phyloP scores from a whole-genome alignment of 805 yeast species.

The Zygotorulaspora chibaensis region DNA sequence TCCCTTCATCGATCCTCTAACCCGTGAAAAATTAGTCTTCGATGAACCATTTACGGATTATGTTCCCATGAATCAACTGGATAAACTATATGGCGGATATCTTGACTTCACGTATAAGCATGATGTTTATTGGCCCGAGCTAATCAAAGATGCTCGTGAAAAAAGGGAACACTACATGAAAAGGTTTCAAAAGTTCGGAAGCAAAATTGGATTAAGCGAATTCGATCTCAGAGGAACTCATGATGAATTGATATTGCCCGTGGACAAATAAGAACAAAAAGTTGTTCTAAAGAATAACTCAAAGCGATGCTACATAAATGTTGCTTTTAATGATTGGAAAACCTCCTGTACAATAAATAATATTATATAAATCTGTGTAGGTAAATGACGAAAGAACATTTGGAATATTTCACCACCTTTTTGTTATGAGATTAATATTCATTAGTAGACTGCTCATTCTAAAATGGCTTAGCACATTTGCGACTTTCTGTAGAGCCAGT shows the following conservation, averaged over 20 bases:
- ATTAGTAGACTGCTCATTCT: constrained; percentile 3
- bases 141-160: constrained; percentile 55
- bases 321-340: neutral
- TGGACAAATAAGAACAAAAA: constrained; percentile 8
- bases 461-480: constrained; percentile 89
- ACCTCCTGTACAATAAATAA: neutral
- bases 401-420: neutral
- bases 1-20: constrained; percentile 94
- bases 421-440: neutral
- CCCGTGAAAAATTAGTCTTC: constrained; percentile 88
- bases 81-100: constrained; percentile 76
- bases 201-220: constrained; percentile 74
- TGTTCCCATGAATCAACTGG: constrained; percentile 78
- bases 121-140: constrained; percentile 68
- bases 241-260: constrained; percentile 30
- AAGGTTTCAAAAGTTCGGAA: constrained; percentile 69
- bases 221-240: constrained; percentile 58
- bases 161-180: constrained; percentile 61
- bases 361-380: constrained; percentile 1
- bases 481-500: constrained; percentile 74
- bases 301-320: neutral
- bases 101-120: constrained; percentile 84
- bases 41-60: constrained; percentile 84
- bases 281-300: neutral
- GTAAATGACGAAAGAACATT: neutral